These are phyloP conservation scores for Clonostachys byssicola DNA, from an alignment of 2,329 filamentous ascomycete genomes.

Conservation along the genomic window DNA sequence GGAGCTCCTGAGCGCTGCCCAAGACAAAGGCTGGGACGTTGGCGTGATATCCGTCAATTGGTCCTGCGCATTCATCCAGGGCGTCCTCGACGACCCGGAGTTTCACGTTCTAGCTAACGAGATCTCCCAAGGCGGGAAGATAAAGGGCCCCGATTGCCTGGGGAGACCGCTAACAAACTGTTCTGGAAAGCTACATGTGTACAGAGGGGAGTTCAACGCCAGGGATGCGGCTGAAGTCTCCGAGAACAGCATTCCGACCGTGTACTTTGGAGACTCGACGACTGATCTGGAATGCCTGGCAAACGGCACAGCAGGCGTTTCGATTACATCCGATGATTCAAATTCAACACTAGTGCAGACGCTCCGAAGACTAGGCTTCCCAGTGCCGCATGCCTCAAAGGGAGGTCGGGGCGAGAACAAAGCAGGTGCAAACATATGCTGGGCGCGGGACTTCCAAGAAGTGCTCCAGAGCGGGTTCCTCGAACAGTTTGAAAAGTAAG, in stretches of 20 bases:
- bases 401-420: not conserved
- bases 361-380: constrained; percentile 27
- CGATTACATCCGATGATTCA: constrained; percentile 32
- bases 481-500: not conserved
- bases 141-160: constrained; percentile 32
- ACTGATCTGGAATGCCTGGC: constrained; percentile 51
- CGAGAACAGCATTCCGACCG: constrained; percentile 8
- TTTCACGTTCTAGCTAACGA: constrained; percentile 39
- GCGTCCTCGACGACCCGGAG: constrained; percentile 26
- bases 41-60: constrained; percentile 48
- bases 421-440: constrained; percentile 17
- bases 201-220: constrained; percentile 19
- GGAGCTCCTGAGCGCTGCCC: constrained; percentile 18
- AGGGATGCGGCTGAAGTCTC: constrained; percentile 7
- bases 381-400: constrained; percentile 27
- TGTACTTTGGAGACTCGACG: constrained; percentile 56
- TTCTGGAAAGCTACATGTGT: constrained; percentile 38
- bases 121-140: constrained; percentile 26
- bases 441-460: constrained; percentile 39
- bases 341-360: constrained; percentile 25
- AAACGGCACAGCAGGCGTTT: constrained; percentile 31
- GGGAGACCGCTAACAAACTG: constrained; percentile 25
- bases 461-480: constrained; percentile 25
- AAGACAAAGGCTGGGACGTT: constrained; percentile 26
- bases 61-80: constrained; percentile 41